These are phyloP conservation scores for Colletotrichum sp. DNA, from an alignment of 2,329 filamentous ascomycete genomes.

Conservation along the genomic window DNA sequence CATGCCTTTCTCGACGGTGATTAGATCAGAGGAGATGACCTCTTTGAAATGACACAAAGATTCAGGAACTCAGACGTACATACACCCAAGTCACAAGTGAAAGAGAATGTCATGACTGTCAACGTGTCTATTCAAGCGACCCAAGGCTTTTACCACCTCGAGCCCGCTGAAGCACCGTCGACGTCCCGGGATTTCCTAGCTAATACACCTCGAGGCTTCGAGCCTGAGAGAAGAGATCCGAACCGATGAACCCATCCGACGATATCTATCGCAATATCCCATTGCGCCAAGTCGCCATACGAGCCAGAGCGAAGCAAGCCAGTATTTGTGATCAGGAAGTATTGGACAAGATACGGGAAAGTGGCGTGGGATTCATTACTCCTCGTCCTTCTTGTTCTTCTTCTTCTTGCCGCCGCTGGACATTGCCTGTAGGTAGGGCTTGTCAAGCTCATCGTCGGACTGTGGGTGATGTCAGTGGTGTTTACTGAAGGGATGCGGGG, in stretches of 20 bases:
- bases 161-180: background rate
- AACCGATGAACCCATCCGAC: slow-evolving; percentile 31
- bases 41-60: background rate
- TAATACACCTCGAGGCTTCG: background rate
- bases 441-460: slow-evolving; percentile 90
- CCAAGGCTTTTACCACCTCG: slow-evolving; percentile 1
- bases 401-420: slow-evolving; percentile 64
- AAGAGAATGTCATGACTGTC: background rate
- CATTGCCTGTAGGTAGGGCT: slow-evolving; percentile 71
- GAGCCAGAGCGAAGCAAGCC: slow-evolving; percentile 42
- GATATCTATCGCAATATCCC: slow-evolving; percentile 51
- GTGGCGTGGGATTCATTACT: slow-evolving; percentile 25
- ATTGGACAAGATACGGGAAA: slow-evolving; percentile 44
- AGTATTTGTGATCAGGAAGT: slow-evolving; percentile 35
- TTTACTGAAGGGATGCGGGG: too few species aligned
- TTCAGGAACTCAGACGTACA: background rate
- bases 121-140: slow-evolving; percentile 2
- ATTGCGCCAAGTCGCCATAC: slow-evolving; percentile 42
- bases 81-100: background rate
- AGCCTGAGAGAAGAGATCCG: slow-evolving; percentile 23
- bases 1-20: background rate
- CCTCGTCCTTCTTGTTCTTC: slow-evolving; percentile 56
- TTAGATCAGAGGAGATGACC: background rate
- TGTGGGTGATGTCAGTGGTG: slow-evolving; percentile 38
- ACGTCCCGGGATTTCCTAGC: background rate